phyloP scores from a whole-genome alignment of 163 green algal genomes.

The Coccomyxa subellipsoidea region DNA sequence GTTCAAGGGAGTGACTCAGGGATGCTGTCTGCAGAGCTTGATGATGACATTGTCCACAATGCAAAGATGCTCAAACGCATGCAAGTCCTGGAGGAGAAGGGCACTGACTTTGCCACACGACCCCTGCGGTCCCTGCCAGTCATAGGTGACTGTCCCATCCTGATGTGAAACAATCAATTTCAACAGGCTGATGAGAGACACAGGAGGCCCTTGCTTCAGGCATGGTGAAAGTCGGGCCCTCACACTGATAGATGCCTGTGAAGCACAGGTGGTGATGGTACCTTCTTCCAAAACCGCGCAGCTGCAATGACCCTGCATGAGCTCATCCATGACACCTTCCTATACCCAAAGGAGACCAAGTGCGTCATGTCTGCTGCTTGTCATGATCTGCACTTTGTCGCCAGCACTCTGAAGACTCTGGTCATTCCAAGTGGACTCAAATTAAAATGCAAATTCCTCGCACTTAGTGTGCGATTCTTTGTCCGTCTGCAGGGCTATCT shows the following conservation, averaged over 20 bases:
- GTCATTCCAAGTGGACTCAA: not conserved
- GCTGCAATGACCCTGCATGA: constrained; percentile 37
- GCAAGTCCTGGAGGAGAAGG: constrained; percentile 37
- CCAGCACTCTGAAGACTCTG: not conserved
- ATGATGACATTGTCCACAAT: not conserved
- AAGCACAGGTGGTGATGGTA: constrained; percentile 48
- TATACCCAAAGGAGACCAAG: constrained; percentile 40
- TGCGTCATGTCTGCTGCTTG: not conserved
- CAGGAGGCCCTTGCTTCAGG: not conserved
- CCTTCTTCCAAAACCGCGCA: constrained; percentile 41
- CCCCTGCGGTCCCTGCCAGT: constrained; percentile 30
- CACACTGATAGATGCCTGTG: not conserved
- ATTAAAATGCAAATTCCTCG: not conserved
- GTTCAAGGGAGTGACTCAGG: no score
- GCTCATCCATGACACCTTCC: constrained; percentile 51
- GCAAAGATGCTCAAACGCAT: constrained; percentile 40
- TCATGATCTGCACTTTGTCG: not conserved
- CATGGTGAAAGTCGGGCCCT: not conserved
- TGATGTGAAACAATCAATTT: not conserved
- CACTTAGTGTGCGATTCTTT: not conserved
- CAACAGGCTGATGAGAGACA: not conserved
- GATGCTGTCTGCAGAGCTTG: not conserved
- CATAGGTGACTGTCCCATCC: no score
- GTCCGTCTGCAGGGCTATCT: constrained; percentile 15
- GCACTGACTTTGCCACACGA: constrained; percentile 23